Base-by-base conservation (phyloP, 768 basidiomycete species). In the Neoboletus brunneissimus region DNA sequence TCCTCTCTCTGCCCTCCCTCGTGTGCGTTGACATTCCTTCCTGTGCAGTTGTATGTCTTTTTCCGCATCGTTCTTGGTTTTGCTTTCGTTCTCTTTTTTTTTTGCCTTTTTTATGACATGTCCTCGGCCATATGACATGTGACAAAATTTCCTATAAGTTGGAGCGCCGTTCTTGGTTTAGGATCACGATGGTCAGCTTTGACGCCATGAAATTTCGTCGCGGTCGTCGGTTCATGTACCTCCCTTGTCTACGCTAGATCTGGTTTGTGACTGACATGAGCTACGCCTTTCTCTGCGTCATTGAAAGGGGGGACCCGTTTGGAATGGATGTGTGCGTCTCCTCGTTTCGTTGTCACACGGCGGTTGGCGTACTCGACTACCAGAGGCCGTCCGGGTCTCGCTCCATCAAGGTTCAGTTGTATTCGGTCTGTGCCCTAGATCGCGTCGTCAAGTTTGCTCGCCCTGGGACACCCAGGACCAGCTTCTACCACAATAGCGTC, bases 51-150 rank as follows among this genome's bases (percentile, higher is more conserved):
- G 56, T 70, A 51, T 62, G 58, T 59, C 55, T 51, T 50, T 48
- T 45, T 25, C 47, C 48, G 47, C 55, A 45, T 20, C 27, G 50
- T 65, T 67, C 56, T 72, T 70, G 60, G 48, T 68, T 59, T 63
- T 61, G 61, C 61, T 68, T 54, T 65, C 65, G 59, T 54, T 12
- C 31, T 54, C 43, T 49, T 51, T 29, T 38, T 43, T 45, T 29
- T 38, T 43, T 45, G 0, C 2, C 7, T 35, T 51, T 53, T 56
- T 57, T 50, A 55, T 58, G 46, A 42, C 56, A 61, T 55, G 41
- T 53, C 50, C 50, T 52, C 32, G 27, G 40, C 56, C 52, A 51
- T 53, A 47, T 49, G 31, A 59, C 47, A 48, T 59, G 55, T 56
- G 51, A 55, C 57, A 48, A 15, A 15, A 15, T 31, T 60, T 55